Conservation (phyloP, 164 flowering plant genomes). For the Piper betle region DNA sequence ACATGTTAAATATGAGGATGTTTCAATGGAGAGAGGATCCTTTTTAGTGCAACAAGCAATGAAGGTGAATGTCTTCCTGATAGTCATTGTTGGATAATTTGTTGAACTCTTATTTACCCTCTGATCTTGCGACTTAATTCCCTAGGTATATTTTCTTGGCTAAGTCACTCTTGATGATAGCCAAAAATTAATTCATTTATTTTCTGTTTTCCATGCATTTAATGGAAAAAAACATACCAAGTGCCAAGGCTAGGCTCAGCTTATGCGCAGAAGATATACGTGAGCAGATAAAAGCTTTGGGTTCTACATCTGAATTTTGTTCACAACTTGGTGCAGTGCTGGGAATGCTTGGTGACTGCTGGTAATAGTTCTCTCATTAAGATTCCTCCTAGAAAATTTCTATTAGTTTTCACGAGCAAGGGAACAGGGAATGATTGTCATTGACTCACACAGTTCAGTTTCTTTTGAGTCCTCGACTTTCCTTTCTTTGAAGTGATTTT, state of each 20-base stretch:
- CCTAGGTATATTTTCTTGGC: neutral
- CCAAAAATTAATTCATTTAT: neutral
- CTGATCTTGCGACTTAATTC: neutral
- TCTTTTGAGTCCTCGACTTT: too few relatives aligned
- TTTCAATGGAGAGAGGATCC: conserved; percentile 87
- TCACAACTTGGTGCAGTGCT: conserved; percentile 97
- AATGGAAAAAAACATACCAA: conserved; percentile 73
- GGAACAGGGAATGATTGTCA: too few relatives aligned
- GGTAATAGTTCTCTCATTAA: conserved; percentile 25
- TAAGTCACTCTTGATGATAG: neutral
- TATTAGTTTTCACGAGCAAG: too few relatives aligned
- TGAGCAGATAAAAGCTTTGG: conserved; percentile 52
- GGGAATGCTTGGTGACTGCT: conserved; percentile 98
- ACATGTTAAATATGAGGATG: conserved; percentile 75
- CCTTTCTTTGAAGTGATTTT: neutral
- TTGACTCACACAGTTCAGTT: too few relatives aligned
- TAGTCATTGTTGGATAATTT: too few relatives aligned
- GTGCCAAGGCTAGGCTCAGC: conserved; percentile 87
- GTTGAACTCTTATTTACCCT: neutral
- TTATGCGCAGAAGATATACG: conserved; percentile 78
- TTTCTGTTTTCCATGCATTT: conserved; percentile 54
- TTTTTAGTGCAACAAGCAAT: conserved; percentile 96
- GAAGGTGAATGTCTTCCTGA: conserved; percentile 55
- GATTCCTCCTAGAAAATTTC: too few relatives aligned
- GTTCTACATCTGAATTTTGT: conserved; percentile 69